phyloP scores from a whole-genome alignment of 2,329 filamentous ascomycete species.

The Ascochyta fabae region DNA sequence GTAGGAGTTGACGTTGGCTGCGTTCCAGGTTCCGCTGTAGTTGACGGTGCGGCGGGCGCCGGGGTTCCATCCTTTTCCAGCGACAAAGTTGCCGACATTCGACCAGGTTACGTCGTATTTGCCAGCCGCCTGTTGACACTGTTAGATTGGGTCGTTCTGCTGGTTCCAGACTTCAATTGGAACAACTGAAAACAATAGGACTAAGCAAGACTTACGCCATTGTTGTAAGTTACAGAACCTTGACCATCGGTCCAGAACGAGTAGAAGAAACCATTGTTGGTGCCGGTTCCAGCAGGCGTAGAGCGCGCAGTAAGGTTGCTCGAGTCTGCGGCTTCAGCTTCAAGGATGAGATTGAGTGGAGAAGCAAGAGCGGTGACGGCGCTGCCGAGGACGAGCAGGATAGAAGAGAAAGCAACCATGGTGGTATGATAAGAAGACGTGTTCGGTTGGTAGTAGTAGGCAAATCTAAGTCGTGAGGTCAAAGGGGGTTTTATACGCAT shows the following conservation, averaged over 20 bases:
- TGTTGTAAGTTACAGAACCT: slow-evolving; percentile 61
- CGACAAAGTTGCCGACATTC: slow-evolving; percentile 62
- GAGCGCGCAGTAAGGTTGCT: slow-evolving; percentile 23
- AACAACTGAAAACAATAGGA: neutral
- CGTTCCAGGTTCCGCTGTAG: slow-evolving; percentile 57
- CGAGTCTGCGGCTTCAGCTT: slow-evolving; percentile 20
- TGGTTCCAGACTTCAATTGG: neutral
- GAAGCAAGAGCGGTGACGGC: slow-evolving; percentile 35
- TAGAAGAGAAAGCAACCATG: slow-evolving; percentile 42
- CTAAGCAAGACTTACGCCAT: slow-evolving; percentile 42
- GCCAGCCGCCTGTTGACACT: slow-evolving; percentile 44
- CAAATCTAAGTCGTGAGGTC: no score
- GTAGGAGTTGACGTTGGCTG: slow-evolving; percentile 58
- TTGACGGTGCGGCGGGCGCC: slow-evolving; percentile 57
- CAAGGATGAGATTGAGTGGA: slow-evolving; percentile 35
- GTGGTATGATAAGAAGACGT: slow-evolving; percentile 15
- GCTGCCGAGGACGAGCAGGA: slow-evolving; percentile 37
- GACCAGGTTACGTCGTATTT: slow-evolving; percentile 59
- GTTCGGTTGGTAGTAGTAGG: slow-evolving; percentile 18
- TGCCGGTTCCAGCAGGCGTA: slow-evolving; percentile 36
- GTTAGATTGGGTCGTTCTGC: neutral
- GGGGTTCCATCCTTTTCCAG: slow-evolving; percentile 63
- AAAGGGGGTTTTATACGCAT: neutral
- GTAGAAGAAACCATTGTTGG: slow-evolving; percentile 43
- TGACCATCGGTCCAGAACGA: slow-evolving; percentile 65